These are phyloP conservation scores for Physocladia obscura DNA, from an alignment of 192 early-diverging fungal species.

Conservation along the genomic window DNA sequence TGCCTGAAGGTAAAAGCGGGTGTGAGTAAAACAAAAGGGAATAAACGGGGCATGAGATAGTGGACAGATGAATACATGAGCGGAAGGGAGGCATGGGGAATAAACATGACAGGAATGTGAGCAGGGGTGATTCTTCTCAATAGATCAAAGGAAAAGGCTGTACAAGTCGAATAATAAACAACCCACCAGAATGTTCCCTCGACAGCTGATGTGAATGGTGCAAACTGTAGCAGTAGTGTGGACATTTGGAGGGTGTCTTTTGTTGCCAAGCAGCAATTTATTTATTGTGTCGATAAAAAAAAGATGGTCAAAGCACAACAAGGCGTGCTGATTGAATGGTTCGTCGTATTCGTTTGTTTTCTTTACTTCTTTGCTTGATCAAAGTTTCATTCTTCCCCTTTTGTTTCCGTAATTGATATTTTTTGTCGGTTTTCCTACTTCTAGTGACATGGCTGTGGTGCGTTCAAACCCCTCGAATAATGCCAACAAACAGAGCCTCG, in stretches of 20 bases:
- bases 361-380: no score
- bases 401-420: not conserved
- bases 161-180: no score
- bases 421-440: not conserved
- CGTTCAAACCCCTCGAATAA: not conserved
- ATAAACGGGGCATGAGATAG: not conserved
- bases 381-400: not conserved
- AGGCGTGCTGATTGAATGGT: conserved; percentile 20
- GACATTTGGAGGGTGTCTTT: not conserved
- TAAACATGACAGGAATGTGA: conserved; percentile 27
- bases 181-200: conserved; percentile 84
- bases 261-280: no score
- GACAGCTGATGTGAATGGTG: conserved; percentile 78
- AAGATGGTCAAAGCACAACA: not conserved
- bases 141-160: no score
- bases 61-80: not conserved
- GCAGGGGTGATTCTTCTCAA: no score
- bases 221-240: conserved; percentile 70
- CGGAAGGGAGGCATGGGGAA: not conserved
- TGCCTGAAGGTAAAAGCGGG: conserved; percentile 12
- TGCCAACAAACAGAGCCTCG: not conserved
- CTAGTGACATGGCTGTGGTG: conserved; percentile 24
- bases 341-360: no score
- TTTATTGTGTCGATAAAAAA: no score
- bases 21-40: not conserved